Conservation (phyloP, 768 basidiomycete genomes). For the Cubamyces sp. region DNA sequence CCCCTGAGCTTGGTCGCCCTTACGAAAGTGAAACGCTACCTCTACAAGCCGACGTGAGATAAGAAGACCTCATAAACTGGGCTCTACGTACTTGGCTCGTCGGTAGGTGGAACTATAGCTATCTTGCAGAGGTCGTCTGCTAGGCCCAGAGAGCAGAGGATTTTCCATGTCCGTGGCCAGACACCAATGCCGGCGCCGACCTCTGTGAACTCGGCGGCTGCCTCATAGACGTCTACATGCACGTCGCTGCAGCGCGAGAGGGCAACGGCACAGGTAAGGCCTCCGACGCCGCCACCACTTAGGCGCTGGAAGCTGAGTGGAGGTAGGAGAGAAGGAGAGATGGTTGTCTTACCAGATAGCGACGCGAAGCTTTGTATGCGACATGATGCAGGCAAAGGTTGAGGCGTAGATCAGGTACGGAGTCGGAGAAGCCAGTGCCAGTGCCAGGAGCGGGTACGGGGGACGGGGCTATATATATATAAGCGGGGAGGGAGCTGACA, state of each 20-base stretch:
- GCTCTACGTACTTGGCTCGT: slow-evolving; percentile 32
- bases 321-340: not conserved
- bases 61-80: too few species aligned
- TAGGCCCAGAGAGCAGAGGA: slow-evolving; percentile 34
- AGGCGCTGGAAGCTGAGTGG: slow-evolving; percentile 25
- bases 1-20: slow-evolving; percentile 61
- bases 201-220: slow-evolving; percentile 34
- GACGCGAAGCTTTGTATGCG: slow-evolving; percentile 46
- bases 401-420: slow-evolving; percentile 12
- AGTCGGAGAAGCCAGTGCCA: not conserved
- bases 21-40: slow-evolving; percentile 56
- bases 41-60: slow-evolving; percentile 39
- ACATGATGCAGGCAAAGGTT: not conserved
- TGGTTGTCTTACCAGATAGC: slow-evolving; percentile 53
- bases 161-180: slow-evolving; percentile 41
- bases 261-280: slow-evolving; percentile 35
- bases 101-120: slow-evolving; percentile 30
- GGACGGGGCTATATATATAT: slow-evolving; percentile 4
- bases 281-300: slow-evolving; percentile 37
- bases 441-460: not conserved
- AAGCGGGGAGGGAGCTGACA: not conserved
- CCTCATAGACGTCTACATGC: slow-evolving; percentile 40
- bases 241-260: slow-evolving; percentile 34
- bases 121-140: slow-evolving; percentile 31
- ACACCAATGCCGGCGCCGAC: slow-evolving; percentile 39